phyloP scores from a whole-genome alignment of 129 eudicot genomes.

The Artemisia annua region DNA sequence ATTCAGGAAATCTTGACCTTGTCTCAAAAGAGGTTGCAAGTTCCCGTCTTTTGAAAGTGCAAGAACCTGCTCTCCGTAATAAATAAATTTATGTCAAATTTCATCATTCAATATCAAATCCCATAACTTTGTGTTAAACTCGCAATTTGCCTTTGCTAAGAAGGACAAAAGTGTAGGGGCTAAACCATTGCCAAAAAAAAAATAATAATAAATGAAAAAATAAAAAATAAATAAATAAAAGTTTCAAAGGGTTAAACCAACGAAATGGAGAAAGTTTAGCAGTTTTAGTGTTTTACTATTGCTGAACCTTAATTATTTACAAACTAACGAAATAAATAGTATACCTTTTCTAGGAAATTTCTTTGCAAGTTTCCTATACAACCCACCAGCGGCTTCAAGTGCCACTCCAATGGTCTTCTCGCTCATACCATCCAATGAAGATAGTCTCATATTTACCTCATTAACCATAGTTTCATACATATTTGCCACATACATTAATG shows the following conservation, averaged over 20 bases:
- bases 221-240: too few species aligned
- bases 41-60: slow-evolving; percentile 77
- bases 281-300: too few species aligned
- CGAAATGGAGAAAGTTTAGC: too few species aligned
- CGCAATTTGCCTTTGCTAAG: too few species aligned
- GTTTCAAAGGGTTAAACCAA: too few species aligned
- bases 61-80: slow-evolving; percentile 49
- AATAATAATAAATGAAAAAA: too few species aligned
- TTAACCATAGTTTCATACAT: slow-evolving; percentile 83
- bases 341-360: slow-evolving; percentile 85
- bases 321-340: background rate
- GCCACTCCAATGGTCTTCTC: slow-evolving; percentile 91
- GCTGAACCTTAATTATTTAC: background rate
- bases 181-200: too few species aligned
- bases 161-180: too few species aligned
- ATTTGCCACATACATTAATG: slow-evolving; percentile 96
- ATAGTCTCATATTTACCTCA: slow-evolving; percentile 76
- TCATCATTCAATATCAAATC: too few species aligned
- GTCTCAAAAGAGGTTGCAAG: slow-evolving; percentile 95
- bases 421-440: slow-evolving; percentile 70
- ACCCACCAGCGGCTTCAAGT: slow-evolving; percentile 99
- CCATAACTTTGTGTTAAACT: too few species aligned
- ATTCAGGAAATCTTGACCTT: slow-evolving; percentile 88
- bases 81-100: background rate
- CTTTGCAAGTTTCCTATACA: slow-evolving; percentile 84